Conservation (phyloP, 2,329 filamentous ascomycete genomes). For the Penicillium frequentans region DNA sequence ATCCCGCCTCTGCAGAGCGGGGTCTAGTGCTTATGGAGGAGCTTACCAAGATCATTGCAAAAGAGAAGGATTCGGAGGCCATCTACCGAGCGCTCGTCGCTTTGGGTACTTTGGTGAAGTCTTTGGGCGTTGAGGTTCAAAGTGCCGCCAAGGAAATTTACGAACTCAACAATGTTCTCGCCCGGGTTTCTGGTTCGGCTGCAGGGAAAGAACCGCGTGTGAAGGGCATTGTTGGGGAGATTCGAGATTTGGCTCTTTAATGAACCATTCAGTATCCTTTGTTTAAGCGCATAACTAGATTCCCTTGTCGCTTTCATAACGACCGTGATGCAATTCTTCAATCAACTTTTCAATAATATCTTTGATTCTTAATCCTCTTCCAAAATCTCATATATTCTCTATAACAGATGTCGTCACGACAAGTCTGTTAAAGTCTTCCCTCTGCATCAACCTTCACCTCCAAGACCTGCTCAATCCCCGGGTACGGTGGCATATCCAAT, state of each 20-base stretch:
- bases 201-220: conserved; percentile 60
- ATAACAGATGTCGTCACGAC: too few species aligned
- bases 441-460: conserved; percentile 59
- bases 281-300: conserved; percentile 16
- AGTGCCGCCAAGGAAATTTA: conserved; percentile 59
- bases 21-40: conserved; percentile 60
- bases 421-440: conserved; percentile 30
- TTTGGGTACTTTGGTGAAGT: conserved; percentile 70
- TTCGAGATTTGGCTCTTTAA: conserved; percentile 42
- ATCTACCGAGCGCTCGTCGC: conserved; percentile 81
- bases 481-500: conserved; percentile 78
- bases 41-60: conserved; percentile 62
- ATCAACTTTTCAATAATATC: not conserved
- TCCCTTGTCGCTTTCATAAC: not conserved
- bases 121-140: conserved; percentile 60
- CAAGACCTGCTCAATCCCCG: conserved; percentile 84
- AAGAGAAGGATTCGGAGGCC: conserved; percentile 75
- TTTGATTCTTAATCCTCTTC: not conserved
- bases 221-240: conserved; percentile 61
- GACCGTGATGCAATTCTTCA: conserved; percentile 2
- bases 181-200: conserved; percentile 48
- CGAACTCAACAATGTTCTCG: conserved; percentile 51
- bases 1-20: conserved; percentile 47
- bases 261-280: not conserved
- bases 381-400: not conserved